Evolutionary conservation across 768 basidiomycete species (phyloP), one percentile per base, ranked within the genome.

Genomic region (Terana coerulea): DNA sequence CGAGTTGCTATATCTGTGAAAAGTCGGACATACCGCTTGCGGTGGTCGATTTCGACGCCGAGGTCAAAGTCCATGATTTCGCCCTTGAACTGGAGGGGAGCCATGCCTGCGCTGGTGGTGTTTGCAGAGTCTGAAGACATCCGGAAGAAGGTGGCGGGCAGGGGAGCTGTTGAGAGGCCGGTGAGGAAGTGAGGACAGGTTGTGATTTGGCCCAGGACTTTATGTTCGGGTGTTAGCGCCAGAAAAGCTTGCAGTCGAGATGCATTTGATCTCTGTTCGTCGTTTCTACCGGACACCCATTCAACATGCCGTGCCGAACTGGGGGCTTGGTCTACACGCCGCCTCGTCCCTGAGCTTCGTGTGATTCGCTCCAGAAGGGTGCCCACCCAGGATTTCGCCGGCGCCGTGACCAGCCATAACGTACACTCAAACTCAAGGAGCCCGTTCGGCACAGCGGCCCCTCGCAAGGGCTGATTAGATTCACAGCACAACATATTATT

Each of bases 31-130:
- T 57, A 63, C 64, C 64, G 51, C 50, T 66, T 66, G 47, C 65
- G 63, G 58, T 66, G 65, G 49, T 66, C 65, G 4, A 66, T 59
- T 35, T 66, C 65, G 31, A 64, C 56, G 40, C 60, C 61, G 51
- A 66, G 56, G 60, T 89, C 86, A 52, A 88, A 75, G 69, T 88
- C 86, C 80, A 88, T 84, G 57, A 85, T 75, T 67, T 86, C 84
- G 65, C 83, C 81, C 67, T 88, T 88, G 66, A 84, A 77, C 62
- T 86, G 85, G 46, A 81, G 67, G 55, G 69, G 52, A 40, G 56
- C 58, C 39, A 57, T 51, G 25, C 59, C 40, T 21, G 56, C 34
- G 48, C 14, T 49, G 2, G 36, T n/a, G 35, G 4, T 45, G 3
- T 35, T 8, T 19, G 39, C 14, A n/a, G 37, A 39, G 40, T 60